phyloP scores from a whole-genome alignment of 2,329 filamentous ascomycete species.

The Beauveria rudraprayagi region DNA sequence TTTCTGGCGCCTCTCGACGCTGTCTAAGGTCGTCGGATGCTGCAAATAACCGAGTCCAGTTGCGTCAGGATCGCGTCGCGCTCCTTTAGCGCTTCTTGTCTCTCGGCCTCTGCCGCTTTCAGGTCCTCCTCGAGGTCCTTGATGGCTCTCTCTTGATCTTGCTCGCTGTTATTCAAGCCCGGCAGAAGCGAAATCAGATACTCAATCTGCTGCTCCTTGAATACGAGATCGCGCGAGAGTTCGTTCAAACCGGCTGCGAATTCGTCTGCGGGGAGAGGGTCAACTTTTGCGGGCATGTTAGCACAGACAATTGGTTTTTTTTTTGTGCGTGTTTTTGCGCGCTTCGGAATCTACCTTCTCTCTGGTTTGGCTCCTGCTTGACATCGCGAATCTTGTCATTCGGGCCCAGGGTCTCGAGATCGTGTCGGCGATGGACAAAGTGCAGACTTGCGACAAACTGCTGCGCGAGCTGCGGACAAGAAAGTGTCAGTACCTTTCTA shows the following conservation, averaged over 20 bases:
- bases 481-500: neutral
- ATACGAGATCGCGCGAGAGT: conserved; percentile 65
- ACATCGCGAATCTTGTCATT: conserved; percentile 52
- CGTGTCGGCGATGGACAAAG: conserved; percentile 61
- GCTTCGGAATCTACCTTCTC: conserved; percentile 34
- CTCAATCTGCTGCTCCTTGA: conserved; percentile 80
- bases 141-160: conserved; percentile 63
- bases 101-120: conserved; percentile 52
- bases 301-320: neutral
- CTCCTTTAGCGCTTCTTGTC: conserved; percentile 56
- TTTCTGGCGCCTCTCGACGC: neutral
- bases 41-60: conserved; percentile 53
- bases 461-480: conserved; percentile 47
- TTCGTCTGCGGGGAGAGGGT: conserved; percentile 53
- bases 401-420: conserved; percentile 50
- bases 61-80: conserved; percentile 52
- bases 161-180: conserved; percentile 69
- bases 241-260: conserved; percentile 63
- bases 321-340: too few relatives aligned
- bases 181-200: conserved; percentile 66
- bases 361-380: conserved; percentile 44
- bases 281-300: conserved; percentile 30
- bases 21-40: conserved; percentile 50
- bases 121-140: conserved; percentile 58
- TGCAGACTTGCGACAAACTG: conserved; percentile 61